These are phyloP conservation scores for Leucoagaricus sp. DNA, from an alignment of 1,284 basidiomycete species.

Conservation along the genomic window DNA sequence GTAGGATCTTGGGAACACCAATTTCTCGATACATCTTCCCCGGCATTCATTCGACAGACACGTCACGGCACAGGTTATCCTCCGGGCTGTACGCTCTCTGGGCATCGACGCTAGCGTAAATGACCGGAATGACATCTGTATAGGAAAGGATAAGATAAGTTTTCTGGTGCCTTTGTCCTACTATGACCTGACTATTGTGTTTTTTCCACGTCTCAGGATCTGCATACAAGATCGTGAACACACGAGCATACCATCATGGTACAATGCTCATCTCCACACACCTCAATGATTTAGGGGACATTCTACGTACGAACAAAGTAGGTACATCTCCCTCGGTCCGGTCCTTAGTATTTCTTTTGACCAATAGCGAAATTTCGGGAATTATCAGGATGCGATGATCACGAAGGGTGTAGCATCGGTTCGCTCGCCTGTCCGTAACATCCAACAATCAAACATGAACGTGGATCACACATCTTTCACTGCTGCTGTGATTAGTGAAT, in stretches of 20 bases:
- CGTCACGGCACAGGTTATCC: conserved; percentile 78
- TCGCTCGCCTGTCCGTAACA: conserved; percentile 88
- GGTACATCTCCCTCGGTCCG: not conserved
- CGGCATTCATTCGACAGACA: conserved; percentile 80
- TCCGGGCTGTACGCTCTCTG: conserved; percentile 77
- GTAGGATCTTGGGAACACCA: conserved; percentile 96
- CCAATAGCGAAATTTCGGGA: not conserved
- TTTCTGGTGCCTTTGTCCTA: conserved; percentile 4
- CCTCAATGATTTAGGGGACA: conserved; percentile 69
- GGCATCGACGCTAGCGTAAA: conserved; percentile 80
- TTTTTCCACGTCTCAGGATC: conserved; percentile 87
- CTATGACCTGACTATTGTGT: conserved; percentile 13
- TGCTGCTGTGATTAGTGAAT: conserved; percentile 71
- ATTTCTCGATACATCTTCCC: conserved; percentile 93
- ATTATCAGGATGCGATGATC: conserved; percentile 66
- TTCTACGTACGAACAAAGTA: conserved; percentile 75
- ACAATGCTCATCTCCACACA: conserved; percentile 96
- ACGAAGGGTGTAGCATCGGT: conserved; percentile 91
- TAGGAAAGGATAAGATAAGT: conserved; percentile 86
- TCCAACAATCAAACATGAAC: conserved; percentile 56
- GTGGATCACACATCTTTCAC: conserved; percentile 75
- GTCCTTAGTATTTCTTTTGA: too few species aligned
- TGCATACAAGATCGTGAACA: conserved; percentile 94
- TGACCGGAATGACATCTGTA: conserved; percentile 89
- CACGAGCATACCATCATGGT: conserved; percentile 95